Percentiles rank a stretch among this genome's conserved stretches.
Conservation (phyloP, 768 basidiomycete genomes). For the Russula foetens region DNA sequence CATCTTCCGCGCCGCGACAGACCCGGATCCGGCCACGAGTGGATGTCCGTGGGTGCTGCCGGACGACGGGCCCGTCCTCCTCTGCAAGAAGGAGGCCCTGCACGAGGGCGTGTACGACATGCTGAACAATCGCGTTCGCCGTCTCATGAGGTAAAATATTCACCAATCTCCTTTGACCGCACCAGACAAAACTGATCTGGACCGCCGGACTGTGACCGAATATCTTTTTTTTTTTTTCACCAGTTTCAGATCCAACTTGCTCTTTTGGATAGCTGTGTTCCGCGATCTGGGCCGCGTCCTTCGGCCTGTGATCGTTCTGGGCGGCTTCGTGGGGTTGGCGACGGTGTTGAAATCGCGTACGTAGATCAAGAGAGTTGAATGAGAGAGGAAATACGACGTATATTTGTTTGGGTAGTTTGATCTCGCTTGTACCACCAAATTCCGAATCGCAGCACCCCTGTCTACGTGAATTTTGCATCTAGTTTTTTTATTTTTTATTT, state of each 20-base stretch:
- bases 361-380: background rate
- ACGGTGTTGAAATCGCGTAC: background rate
- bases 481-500: too few species aligned
- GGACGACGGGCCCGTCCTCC: slow-evolving; percentile 44
- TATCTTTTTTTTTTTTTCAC: too few species aligned
- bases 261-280: background rate
- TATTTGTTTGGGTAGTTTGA: too few species aligned
- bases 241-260: background rate
- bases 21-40: slow-evolving; percentile 36
- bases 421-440: too few species aligned
- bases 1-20: slow-evolving; percentile 44
- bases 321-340: background rate
- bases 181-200: too few species aligned
- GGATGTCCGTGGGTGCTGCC: slow-evolving; percentile 41
- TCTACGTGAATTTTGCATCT: too few species aligned
- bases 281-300: background rate
- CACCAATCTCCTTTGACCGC: too few species aligned
- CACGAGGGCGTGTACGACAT: slow-evolving; percentile 45
- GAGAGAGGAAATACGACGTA: too few species aligned
- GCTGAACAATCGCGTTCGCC: slow-evolving; percentile 29
- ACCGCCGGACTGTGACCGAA: too few species aligned
- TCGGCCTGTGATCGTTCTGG: background rate
- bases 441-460: too few species aligned
- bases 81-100: slow-evolving; percentile 39
- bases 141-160: background rate